These are phyloP conservation scores for Monosporascus sp. DNA, from an alignment of 2,329 filamentous ascomycete genomes.

Conservation along the genomic window DNA sequence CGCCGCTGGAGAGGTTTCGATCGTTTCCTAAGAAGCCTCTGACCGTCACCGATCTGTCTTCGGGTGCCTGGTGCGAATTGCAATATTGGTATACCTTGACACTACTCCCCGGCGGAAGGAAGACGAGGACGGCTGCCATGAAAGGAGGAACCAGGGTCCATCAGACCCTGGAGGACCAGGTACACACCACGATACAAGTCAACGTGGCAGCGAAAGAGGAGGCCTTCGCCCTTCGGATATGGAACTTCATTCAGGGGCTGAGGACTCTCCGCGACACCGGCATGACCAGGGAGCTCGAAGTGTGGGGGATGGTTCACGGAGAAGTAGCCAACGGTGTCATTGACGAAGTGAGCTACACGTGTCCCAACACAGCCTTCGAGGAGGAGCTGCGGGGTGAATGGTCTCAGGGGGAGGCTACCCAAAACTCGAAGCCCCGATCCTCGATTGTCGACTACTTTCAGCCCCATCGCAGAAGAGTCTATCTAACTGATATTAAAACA, in stretches of 20 bases:
- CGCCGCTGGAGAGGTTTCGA: slow-evolving; percentile 74
- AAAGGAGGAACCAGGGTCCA: slow-evolving; percentile 75
- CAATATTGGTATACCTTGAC: slow-evolving; percentile 88
- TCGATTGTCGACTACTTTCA: slow-evolving; percentile 37
- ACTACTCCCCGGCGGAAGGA: slow-evolving; percentile 64
- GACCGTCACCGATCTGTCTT: slow-evolving; percentile 81
- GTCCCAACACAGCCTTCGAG: slow-evolving; percentile 69
- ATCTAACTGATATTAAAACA: slow-evolving; percentile 87
- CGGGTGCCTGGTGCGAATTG: slow-evolving; percentile 91
- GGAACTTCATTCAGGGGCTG: slow-evolving; percentile 87
- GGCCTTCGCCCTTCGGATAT: slow-evolving; percentile 72
- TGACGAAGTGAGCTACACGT: slow-evolving; percentile 74
- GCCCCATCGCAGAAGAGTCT: slow-evolving; percentile 40
- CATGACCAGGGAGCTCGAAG: slow-evolving; percentile 68
- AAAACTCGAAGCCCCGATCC: slow-evolving; percentile 25
- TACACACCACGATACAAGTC: slow-evolving; percentile 72
- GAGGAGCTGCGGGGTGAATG: slow-evolving; percentile 42
- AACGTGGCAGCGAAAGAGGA: slow-evolving; percentile 74
- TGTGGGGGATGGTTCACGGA: slow-evolving; percentile 81
- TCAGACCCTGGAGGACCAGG: slow-evolving; percentile 75
- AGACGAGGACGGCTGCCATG: slow-evolving; percentile 77
- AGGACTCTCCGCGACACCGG: slow-evolving; percentile 67
- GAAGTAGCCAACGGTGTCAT: slow-evolving; percentile 86
- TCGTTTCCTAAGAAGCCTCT: slow-evolving; percentile 71
- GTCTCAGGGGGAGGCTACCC: slow-evolving; percentile 21